Evolutionary conservation across 2,329 filamentous ascomycete genomes (phyloP).

Genomic region (Bipolaris bicolor): DNA sequence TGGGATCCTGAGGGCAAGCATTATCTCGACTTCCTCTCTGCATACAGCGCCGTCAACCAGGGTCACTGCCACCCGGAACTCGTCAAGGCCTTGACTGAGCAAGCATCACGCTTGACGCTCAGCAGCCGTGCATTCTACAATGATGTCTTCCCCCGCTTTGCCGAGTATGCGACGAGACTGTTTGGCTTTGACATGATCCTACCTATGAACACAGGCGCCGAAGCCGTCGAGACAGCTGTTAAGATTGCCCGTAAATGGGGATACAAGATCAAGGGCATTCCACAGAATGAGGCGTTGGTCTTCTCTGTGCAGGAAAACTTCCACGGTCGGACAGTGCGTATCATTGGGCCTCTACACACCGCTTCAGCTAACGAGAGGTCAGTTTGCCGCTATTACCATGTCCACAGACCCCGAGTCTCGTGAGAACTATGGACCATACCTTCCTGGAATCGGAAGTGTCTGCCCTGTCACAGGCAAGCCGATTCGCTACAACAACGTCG

Average conservation of each 20-base stretch:
- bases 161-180: constrained; percentile 84
- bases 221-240: constrained; percentile 93
- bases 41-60: constrained; percentile 97
- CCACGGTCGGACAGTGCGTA: constrained; percentile 86
- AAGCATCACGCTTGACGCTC: constrained; percentile 86
- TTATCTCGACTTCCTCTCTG: constrained; percentile 97
- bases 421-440: constrained; percentile 95
- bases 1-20: constrained; percentile 94
- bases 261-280: constrained; percentile 93
- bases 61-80: constrained; percentile 97
- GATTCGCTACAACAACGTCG: constrained; percentile 86
- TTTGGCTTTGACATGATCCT: constrained; percentile 98
- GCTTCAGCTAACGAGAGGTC: constrained; percentile 19
- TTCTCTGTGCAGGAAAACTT: constrained; percentile 92
- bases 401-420: constrained; percentile 94
- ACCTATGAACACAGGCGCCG: constrained; percentile 97
- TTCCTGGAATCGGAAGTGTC: constrained; percentile 82
- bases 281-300: constrained; percentile 80
- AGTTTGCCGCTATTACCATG: constrained; percentile 95
- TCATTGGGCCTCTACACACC: background rate
- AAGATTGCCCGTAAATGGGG: constrained; percentile 98
- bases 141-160: constrained; percentile 95
- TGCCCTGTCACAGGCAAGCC: constrained; percentile 76
- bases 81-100: constrained; percentile 85
- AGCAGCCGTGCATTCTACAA: constrained; percentile 97